phyloP scores from a whole-genome alignment of 306 rosid genomes.

The Amphicarpaea edgeworthii region DNA sequence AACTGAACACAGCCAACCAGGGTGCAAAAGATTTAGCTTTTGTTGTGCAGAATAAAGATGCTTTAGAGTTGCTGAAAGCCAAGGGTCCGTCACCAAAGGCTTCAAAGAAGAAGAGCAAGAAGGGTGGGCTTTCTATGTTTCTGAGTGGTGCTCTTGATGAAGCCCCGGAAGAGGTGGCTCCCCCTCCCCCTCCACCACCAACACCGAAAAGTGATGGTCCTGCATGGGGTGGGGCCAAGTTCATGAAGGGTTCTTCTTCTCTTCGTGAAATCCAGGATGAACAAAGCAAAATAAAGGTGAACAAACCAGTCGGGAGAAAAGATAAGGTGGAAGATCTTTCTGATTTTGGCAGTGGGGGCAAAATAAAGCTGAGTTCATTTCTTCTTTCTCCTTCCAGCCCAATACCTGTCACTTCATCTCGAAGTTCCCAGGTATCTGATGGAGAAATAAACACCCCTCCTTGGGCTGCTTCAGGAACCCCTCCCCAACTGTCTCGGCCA shows the following conservation, averaged over 20 bases:
- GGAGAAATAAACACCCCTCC: conserved; percentile 82
- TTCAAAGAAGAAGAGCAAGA: conserved; percentile 85
- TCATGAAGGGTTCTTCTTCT: conserved; percentile 67
- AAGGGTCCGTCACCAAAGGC: conserved; percentile 50
- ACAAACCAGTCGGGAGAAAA: conserved; percentile 43
- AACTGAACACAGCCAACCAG: conserved; percentile 45
- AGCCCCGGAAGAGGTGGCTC: conserved; percentile 56
- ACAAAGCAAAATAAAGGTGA: conserved; percentile 64
- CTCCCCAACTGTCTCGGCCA: conserved; percentile 74
- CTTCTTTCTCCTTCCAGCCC: conserved; percentile 88
- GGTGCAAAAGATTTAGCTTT: conserved; percentile 46
- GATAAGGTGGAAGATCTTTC: conserved; percentile 64
- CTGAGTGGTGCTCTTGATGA: conserved; percentile 96
- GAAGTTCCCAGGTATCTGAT: conserved; percentile 59
- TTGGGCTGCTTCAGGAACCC: conserved; percentile 92
- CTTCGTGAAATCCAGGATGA: conserved; percentile 91
- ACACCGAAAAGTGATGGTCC: conserved; percentile 75
- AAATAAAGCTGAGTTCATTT: conserved; percentile 71
- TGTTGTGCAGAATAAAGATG: conserved; percentile 53
- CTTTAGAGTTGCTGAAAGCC: conserved; percentile 50
- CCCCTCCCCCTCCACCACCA: conserved; percentile 73
- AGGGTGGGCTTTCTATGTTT: conserved; percentile 97
- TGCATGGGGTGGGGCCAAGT: conserved; percentile 95
- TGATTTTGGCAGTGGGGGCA: conserved; percentile 60
- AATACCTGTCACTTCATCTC: conserved; percentile 69